Percentiles rank a stretch among this genome's conserved stretches.
Evolutionary conservation across 179 eudicot genomes (phyloP).

Genomic region (Gypsophila paniculata): DNA sequence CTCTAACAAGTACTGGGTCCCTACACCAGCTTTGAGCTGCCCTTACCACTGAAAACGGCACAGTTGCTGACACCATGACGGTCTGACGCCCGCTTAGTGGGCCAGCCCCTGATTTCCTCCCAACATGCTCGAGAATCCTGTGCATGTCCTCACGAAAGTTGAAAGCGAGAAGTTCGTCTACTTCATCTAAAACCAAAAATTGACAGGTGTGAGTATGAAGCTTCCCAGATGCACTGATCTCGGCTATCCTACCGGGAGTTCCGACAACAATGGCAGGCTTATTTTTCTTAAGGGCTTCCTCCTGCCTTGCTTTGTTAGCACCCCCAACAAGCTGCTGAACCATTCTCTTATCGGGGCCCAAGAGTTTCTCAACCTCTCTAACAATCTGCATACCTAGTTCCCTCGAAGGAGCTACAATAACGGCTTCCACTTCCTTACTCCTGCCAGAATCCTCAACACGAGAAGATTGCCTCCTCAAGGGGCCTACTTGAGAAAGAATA

Average conservation of each 20-base stretch:
- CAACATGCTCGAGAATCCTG: slow-evolving; percentile 81
- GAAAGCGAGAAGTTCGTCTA: slow-evolving; percentile 79
- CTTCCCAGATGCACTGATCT: slow-evolving; percentile 78
- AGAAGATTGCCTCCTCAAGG: slow-evolving; percentile 37
- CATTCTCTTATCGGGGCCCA: slow-evolving; percentile 72
- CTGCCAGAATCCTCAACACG: slow-evolving; percentile 29
- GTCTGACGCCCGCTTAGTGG: slow-evolving; percentile 44
- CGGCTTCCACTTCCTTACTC: slow-evolving; percentile 62
- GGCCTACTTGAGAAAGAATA: slow-evolving; percentile 74
- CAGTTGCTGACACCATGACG: slow-evolving; percentile 88
- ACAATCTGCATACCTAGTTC: slow-evolving; percentile 97
- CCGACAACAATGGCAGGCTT: slow-evolving; percentile 86
- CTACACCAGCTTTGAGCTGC: slow-evolving; percentile 80
- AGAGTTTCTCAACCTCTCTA: slow-evolving; percentile 70
- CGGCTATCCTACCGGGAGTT: slow-evolving; percentile 88
- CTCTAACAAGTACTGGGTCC: slow-evolving; percentile 75
- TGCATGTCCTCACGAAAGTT: slow-evolving; percentile 89
- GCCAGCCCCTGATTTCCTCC: slow-evolving; percentile 53
- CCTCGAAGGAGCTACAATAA: slow-evolving; percentile 85
- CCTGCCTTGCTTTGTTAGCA: slow-evolving; percentile 76
- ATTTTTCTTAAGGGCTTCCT: slow-evolving; percentile 84
- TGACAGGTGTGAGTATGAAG: slow-evolving; percentile 77
- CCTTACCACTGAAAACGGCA: slow-evolving; percentile 78
- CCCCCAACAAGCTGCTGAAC: slow-evolving; percentile 97
- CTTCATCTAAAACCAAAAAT: slow-evolving; percentile 74